These are phyloP conservation scores for Gossypium ekmanianum DNA, from an alignment of 345 rosid genomes.

Conservation along the genomic window DNA sequence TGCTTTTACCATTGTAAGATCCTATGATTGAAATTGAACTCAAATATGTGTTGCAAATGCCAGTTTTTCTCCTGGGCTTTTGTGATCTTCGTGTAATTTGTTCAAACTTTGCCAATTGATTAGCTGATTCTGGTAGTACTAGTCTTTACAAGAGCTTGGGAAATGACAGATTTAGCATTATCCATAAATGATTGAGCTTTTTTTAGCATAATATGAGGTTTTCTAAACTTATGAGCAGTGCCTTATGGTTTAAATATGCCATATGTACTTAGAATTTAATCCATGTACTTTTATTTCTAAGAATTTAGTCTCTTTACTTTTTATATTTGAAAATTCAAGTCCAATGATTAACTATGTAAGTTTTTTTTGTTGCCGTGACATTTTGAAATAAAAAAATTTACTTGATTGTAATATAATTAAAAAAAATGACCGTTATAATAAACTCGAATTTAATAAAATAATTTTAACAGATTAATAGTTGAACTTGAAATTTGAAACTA, in stretches of 20 bases:
- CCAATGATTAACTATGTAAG: no score
- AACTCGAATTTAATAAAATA: no score
- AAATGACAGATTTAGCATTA: neutral
- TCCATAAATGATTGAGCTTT: neutral
- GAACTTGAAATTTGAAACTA: no score
- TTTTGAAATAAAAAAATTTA: no score
- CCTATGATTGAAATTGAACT: neutral
- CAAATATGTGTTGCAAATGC: constrained; percentile 13
- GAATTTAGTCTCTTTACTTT: no score
- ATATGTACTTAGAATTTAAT: no score
- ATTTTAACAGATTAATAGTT: no score
- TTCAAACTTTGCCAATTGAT: constrained; percentile 27
- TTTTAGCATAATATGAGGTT: neutral
- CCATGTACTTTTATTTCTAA: no score
- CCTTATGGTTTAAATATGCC: neutral
- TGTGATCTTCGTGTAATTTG: constrained; percentile 18
- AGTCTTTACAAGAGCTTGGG: neutral
- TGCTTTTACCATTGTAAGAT: constrained; percentile 67
- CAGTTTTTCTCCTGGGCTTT: constrained; percentile 25
- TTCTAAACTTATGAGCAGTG: neutral
- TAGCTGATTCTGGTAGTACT: constrained; percentile 3
- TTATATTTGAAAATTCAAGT: no score
- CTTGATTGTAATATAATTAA: no score
- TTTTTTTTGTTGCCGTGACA: no score
- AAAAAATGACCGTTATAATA: no score